Evolutionary conservation across 2,329 filamentous ascomycete species (phyloP).

Genomic region (Decorospora gaudefroyi): DNA sequence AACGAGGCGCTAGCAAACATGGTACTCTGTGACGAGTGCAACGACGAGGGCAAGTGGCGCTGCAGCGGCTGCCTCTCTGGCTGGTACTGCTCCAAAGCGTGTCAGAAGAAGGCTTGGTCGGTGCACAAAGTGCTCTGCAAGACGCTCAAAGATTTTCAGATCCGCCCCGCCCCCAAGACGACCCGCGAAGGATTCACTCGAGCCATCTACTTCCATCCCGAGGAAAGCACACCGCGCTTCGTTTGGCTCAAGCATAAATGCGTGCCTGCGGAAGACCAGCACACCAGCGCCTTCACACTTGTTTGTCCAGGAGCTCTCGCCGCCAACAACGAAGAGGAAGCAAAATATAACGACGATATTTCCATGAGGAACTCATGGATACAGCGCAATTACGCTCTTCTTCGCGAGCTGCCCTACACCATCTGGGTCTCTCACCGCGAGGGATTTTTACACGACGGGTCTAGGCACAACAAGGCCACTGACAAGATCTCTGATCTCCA

Average conservation of each 20-base stretch:
- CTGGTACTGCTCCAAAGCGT: background rate
- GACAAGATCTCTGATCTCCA: background rate
- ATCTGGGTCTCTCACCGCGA: background rate
- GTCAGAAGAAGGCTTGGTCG: conserved; percentile 1
- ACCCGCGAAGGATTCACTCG: background rate
- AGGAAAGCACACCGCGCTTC: background rate
- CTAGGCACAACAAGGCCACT: background rate
- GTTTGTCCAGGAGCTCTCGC: too few relatives aligned
- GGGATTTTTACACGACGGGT: background rate
- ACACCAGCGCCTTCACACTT: too few relatives aligned
- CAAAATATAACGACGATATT: too few relatives aligned
- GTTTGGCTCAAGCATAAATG: background rate
- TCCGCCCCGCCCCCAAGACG: background rate
- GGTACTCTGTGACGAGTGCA: background rate
- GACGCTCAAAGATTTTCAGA: background rate
- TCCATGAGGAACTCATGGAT: background rate
- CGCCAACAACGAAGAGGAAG: too few relatives aligned
- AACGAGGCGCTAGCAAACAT: background rate
- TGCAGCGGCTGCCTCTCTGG: background rate
- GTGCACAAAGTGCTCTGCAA: background rate
- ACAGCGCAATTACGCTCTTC: background rate
- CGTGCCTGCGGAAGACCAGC: too few relatives aligned
- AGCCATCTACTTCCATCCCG: background rate
- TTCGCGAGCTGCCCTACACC: background rate
- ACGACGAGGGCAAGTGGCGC: background rate